Base-by-base conservation (phyloP, 2,329 filamentous ascomycete species). In the Byssochlamys sp. region DNA sequence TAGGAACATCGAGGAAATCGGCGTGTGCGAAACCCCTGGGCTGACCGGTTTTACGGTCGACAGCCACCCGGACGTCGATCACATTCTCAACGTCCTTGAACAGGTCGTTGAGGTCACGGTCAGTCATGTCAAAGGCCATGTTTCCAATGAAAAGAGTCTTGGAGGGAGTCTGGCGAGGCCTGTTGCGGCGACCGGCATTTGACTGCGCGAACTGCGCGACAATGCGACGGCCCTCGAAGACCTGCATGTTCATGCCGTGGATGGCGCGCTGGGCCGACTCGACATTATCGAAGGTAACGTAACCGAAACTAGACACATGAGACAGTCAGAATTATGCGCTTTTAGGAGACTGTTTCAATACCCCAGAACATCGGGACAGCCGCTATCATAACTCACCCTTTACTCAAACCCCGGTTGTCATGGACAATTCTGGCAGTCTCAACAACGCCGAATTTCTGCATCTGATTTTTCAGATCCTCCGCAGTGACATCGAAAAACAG, bases 21-120 rank as follows among this genome's bases (percentile, higher is more conserved):
- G 86, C 87, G 70, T 95, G 90, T 24, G 87, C 88, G 70, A 94
- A 95, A 60, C 91, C 91, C 70, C 89, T 81, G 39, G 88, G 88
- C 75, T 88, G 86, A 52, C 90, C 90, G 5, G 88, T 91, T 62
- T 84, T 81, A 65, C 88, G 83, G 74, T 95, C 90, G 65, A 94
- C 87, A 55, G 90, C 88, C 57, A 95, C 86, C 60, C 91, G 85
- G 53, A 95, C 85, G 66, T 91, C 88, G 56, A 81, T 75, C 53
- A 92, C 81, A 70, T 89, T 87, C 54, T 81, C 77, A 59, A 95
- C 78, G 26, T 84, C 80, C 58, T 80, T 78, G 81, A 95, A 92
- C 27, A 95, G 74, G 55, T 84, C 80, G 74, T 91, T 91, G 56
- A 96, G 78, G 67, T 95, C 90, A 56, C 83, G 82, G 68, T 95